Conservation (phyloP, 352 stramenopile genomes). For the Pythium brachiatum region DNA sequence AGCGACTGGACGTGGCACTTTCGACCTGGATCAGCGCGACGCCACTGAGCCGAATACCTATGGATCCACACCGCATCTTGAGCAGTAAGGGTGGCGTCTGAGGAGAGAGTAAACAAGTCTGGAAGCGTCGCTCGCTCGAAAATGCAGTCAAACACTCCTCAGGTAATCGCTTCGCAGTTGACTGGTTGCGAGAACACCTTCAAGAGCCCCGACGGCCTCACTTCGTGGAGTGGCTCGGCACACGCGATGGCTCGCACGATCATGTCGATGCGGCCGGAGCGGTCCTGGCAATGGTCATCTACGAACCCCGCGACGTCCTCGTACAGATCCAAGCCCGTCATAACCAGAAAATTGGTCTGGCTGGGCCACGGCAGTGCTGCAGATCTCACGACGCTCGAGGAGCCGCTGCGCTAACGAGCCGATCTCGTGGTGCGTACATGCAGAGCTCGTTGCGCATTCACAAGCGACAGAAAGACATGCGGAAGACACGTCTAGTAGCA, state of each 20-base stretch:
- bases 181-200: no score
- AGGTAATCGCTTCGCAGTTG: no score
- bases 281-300: conserved; percentile 9
- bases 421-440: conserved; percentile 58
- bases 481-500: not conserved
- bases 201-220: conserved; percentile 4
- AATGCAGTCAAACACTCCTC: no score
- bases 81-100: no score
- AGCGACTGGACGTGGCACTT: no score
- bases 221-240: not conserved
- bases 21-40: no score
- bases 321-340: not conserved
- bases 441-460: conserved; percentile 32
- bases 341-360: conserved; percentile 25
- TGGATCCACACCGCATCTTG: no score
- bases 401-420: conserved; percentile 8
- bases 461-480: not conserved
- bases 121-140: no score
- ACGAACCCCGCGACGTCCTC: conserved; percentile 3
- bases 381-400: conserved; percentile 25
- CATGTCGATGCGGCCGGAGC: not conserved
- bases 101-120: no score
- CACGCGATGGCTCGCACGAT: conserved; percentile 1
- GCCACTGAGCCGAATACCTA: no score
- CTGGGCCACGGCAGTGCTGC: conserved; percentile 47